Percentiles rank a stretch among this genome's conserved stretches.
Conservation (phyloP, 768 basidiomycete genomes). For the Leccinum sublutescens region DNA sequence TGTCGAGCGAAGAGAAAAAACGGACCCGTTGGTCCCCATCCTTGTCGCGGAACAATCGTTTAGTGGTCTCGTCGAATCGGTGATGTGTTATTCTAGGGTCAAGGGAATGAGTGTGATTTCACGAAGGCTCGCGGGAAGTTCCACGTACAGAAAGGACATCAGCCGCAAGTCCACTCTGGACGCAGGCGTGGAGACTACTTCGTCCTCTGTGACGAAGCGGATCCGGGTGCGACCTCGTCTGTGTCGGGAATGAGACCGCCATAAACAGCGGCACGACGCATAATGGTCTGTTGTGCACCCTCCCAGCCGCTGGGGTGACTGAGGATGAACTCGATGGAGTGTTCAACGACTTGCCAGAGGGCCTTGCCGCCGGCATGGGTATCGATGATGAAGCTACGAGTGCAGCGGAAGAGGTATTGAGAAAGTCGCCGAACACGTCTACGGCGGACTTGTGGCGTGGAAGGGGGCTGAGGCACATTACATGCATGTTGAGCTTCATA, state of each 20-base stretch:
- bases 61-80: constrained; percentile 80
- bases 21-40: no score
- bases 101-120: neutral
- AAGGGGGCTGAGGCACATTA: no score
- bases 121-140: neutral
- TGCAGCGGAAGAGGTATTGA: constrained; percentile 74
- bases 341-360: constrained; percentile 70
- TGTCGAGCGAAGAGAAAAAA: no score
- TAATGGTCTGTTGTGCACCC: constrained; percentile 69
- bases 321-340: constrained; percentile 69
- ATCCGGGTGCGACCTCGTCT: constrained; percentile 67
- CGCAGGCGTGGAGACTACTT: constrained; percentile 66
- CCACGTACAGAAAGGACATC: constrained; percentile 68
- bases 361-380: constrained; percentile 76
- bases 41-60: no score
- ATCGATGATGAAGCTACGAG: constrained; percentile 71
- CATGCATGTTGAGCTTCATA: no score
- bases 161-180: constrained; percentile 71
- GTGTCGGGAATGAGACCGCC: constrained; percentile 75
- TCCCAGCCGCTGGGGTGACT: constrained; percentile 87
- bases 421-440: constrained; percentile 78
- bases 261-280: constrained; percentile 70
- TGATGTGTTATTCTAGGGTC: constrained; percentile 68
- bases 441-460: constrained; percentile 37
- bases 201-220: constrained; percentile 80